Conservation (phyloP, 2,329 filamentous ascomycete species). For the Pseudogymnoascus pannorum region DNA sequence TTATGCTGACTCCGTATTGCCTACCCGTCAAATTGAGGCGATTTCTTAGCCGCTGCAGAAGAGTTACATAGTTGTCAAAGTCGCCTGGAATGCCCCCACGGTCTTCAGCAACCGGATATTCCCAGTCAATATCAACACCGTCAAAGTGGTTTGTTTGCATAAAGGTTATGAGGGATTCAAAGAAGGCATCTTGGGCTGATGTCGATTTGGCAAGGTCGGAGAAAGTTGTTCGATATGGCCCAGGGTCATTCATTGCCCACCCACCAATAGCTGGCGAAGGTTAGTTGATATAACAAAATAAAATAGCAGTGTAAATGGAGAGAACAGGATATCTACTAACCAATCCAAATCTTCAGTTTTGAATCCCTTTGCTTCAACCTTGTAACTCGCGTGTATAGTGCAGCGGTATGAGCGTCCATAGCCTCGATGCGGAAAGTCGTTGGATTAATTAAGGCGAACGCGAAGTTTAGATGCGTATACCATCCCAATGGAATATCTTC, state of each 20-base stretch:
- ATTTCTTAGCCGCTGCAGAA: too few relatives aligned
- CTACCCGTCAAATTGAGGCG: too few relatives aligned
- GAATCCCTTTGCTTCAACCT: slow-evolving; percentile 26
- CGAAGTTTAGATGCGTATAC: slow-evolving; percentile 14
- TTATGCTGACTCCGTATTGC: too few relatives aligned
- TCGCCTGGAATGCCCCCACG: slow-evolving; percentile 33
- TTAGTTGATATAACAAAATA: too few relatives aligned
- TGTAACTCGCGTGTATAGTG: slow-evolving; percentile 19
- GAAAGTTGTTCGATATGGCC: slow-evolving; percentile 19
- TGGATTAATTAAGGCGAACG: slow-evolving; percentile 37
- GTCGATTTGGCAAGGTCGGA: slow-evolving; percentile 21
- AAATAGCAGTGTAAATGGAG: too few relatives aligned
- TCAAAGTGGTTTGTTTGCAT: slow-evolving; percentile 37
- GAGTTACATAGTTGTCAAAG: slow-evolving; percentile 30
- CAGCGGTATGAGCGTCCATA: slow-evolving; percentile 17
- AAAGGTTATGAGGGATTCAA: slow-evolving; percentile 32
- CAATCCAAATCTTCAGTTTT: slow-evolving; percentile 26
- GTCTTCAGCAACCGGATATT: slow-evolving; percentile 32
- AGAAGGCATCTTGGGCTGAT: slow-evolving; percentile 31
- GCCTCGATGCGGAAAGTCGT: slow-evolving; percentile 24
- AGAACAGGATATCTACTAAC: too few relatives aligned
- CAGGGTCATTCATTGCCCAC: slow-evolving; percentile 32
- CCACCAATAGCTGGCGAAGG: slow-evolving; percentile 36
- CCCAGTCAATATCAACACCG: slow-evolving; percentile 42
- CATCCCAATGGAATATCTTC: slow-evolving; percentile 20